Conservation (phyloP, 208 protist species). For the Leishmania gerbilli region DNA sequence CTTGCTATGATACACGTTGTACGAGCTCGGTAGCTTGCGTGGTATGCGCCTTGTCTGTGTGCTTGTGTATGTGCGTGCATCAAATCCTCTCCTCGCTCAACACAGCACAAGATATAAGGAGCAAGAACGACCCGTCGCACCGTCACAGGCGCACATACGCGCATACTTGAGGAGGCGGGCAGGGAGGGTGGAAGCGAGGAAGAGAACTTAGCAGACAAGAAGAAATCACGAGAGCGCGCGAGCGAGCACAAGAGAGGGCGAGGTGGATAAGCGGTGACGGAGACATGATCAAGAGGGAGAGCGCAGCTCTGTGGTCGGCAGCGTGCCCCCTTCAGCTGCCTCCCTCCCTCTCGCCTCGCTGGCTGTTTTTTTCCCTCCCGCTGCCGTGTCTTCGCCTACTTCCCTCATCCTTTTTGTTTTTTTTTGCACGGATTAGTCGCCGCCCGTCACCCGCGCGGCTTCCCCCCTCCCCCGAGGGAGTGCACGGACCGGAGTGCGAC, state of each 20-base stretch:
- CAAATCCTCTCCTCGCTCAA: no score
- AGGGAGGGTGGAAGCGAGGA: neutral
- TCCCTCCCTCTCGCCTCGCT: neutral
- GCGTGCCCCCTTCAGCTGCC: neutral
- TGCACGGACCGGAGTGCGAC: no score
- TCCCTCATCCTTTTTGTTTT: neutral
- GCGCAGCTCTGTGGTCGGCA: neutral
- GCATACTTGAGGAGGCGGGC: neutral
- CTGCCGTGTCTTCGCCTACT: neutral
- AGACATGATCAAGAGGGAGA: neutral
- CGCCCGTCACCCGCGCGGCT: neutral
- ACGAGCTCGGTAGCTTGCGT: neutral
- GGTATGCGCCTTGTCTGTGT: no score
- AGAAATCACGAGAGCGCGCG: neutral
- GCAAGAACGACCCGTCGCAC: no score
- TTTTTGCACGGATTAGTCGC: neutral
- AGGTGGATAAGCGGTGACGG: neutral
- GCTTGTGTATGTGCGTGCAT: no score
- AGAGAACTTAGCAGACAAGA: neutral
- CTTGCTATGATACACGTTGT: neutral
- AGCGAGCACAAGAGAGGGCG: neutral
- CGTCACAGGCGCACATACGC: neutral
- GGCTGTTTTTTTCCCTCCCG: neutral
- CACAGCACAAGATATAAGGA: no score
- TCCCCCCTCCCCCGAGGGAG: no score